Percentiles rank a stretch among this genome's conserved stretches.
phyloP scores from a whole-genome alignment of 495 filamentous ascomycete species.

The Hypomontagnella submonticulosa region DNA sequence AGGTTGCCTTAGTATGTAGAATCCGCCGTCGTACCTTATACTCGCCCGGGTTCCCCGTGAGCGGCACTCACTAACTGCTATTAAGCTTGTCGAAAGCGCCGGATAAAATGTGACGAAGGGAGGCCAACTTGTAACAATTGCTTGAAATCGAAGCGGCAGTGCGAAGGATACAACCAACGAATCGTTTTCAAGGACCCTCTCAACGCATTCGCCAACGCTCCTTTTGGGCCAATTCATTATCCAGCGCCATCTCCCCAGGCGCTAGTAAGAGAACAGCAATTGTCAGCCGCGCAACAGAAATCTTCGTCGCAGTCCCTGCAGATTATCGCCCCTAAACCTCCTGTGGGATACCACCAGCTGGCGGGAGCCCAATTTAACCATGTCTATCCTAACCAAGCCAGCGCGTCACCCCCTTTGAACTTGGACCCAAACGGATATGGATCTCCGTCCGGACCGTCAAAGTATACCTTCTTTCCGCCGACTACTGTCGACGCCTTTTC shows the following conservation, averaged over 20 bases:
- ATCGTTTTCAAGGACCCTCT: slow-evolving; percentile 93
- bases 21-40: slow-evolving; percentile 1
- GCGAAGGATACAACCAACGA: slow-evolving; percentile 93
- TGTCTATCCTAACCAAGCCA: slow-evolving; percentile 42
- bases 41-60: slow-evolving; percentile 14
- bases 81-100: slow-evolving; percentile 88
- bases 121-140: slow-evolving; percentile 90
- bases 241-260: slow-evolving; percentile 44
- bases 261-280: slow-evolving; percentile 46
- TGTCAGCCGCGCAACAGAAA: slow-evolving; percentile 52
- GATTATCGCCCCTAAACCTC: slow-evolving; percentile 58
- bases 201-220: slow-evolving; percentile 61
- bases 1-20: slow-evolving; percentile 86
- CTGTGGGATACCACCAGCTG: slow-evolving; percentile 43
- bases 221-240: slow-evolving; percentile 51
- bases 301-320: slow-evolving; percentile 48
- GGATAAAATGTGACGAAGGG: slow-evolving; percentile 98
- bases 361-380: slow-evolving; percentile 43
- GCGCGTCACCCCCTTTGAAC: slow-evolving; percentile 36
- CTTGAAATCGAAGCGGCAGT: slow-evolving; percentile 91
- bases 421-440: slow-evolving; percentile 42
- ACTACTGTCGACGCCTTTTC: slow-evolving; percentile 47
- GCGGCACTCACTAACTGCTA: slow-evolving; percentile 31
- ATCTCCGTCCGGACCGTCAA: slow-evolving; percentile 51
- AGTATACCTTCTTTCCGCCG: slow-evolving; percentile 48